These are phyloP conservation scores for Apiospora sp. DNA, from an alignment of 2,329 filamentous ascomycete genomes.

Conservation along the genomic window DNA sequence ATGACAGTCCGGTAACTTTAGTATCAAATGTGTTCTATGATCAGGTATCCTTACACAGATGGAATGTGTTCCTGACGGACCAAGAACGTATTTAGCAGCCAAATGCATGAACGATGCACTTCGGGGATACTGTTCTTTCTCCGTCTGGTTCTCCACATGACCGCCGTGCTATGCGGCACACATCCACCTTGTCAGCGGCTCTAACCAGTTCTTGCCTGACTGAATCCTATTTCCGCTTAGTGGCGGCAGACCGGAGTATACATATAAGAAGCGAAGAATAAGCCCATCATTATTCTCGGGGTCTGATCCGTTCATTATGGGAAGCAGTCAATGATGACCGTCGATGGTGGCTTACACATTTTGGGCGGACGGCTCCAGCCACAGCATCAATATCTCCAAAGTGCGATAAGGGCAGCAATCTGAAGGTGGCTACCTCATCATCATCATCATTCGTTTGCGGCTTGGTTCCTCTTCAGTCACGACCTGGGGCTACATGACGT, in stretches of 20 bases:
- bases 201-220: neutral
- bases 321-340: neutral
- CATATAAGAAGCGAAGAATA: neutral
- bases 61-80: too few species aligned
- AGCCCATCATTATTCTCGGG: neutral
- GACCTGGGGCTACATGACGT: neutral
- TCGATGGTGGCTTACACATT: neutral
- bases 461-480: neutral
- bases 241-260: conserved; percentile 6
- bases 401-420: neutral
- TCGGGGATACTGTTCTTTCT: neutral
- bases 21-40: too few species aligned
- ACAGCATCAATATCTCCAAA: neutral
- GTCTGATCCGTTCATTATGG: neutral
- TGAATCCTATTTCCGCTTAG: neutral
- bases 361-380: neutral
- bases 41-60: too few species aligned
- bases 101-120: neutral
- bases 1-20: too few species aligned
- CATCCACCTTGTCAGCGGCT: neutral
- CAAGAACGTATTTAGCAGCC: too few species aligned
- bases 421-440: neutral
- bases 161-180: neutral
- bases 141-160: neutral
- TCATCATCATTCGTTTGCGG: neutral